Percentiles rank a stretch among this genome's conserved stretches.
Evolutionary conservation across 2,329 filamentous ascomycete species (phyloP).

Genomic region (Drechslerella coelobrocha): DNA sequence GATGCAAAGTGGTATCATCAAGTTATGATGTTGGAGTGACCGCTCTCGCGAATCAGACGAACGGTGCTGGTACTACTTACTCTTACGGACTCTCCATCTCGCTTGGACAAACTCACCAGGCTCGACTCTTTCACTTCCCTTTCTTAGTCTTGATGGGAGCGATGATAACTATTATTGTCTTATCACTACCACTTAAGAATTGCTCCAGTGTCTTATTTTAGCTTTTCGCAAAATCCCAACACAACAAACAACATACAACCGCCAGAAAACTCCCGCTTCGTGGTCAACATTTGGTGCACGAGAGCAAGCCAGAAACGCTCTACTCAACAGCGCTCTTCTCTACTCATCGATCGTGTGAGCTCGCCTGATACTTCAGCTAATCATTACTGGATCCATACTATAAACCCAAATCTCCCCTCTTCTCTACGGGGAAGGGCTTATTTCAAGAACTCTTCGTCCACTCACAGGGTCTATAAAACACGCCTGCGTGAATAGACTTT

Average conservation of each 20-base stretch:
- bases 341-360: background rate
- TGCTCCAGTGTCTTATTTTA: no score
- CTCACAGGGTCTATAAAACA: background rate
- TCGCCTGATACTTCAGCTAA: background rate
- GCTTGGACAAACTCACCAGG: no score
- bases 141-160: no score
- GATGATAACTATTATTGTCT: no score
- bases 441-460: background rate
- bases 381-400: background rate
- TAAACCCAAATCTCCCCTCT: background rate
- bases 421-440: background rate
- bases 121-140: no score
- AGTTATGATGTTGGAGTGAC: no score
- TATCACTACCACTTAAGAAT: no score
- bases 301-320: background rate
- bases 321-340: background rate
- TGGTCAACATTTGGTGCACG: background rate
- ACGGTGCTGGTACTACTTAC: no score
- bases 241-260: slow-evolving; percentile 27
- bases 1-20: no score
- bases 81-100: no score
- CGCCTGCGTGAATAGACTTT: background rate
- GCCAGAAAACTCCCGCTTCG: background rate
- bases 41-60: no score
- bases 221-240: slow-evolving; percentile 22